Evolutionary conservation across 2,329 filamentous ascomycete genomes (phyloP), one percentile per base, ranked within the genome.

Genomic region (Fusarium mangiferae): DNA sequence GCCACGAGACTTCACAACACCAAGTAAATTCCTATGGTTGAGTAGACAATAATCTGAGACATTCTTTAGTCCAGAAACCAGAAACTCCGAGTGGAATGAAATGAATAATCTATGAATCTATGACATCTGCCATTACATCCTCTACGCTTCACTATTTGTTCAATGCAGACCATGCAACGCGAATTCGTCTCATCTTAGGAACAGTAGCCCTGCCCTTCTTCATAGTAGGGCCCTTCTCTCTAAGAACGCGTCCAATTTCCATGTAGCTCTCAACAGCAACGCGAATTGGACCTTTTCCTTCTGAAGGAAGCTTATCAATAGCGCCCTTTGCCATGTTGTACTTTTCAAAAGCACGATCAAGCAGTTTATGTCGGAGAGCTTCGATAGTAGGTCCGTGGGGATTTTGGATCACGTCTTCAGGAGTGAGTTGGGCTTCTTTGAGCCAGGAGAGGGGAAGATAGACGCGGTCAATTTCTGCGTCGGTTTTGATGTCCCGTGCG

Each of bases 181-280:
- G 79, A 33, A 91, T 76, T 68, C 90, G 84, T 76, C 84, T 81
- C 51, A 78, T 67, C 63, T 82, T 84, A 5, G 85, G 84, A 22
- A 87, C 84, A 14, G 84, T 87, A 7, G 85, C 84, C 56, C 78
- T 80, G 11, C 82, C 82, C 44, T 76, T 82, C 64, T 83, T 86
- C 8, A 86, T 80, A 36, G 79, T 74, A 67, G 84, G 85, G 0
- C 68, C 67, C 1, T 62, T 69, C 52, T 86, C 83, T 62, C 84
- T 81, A 33, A 93, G 77, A n/a, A 91, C 89, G 46, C 90, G 82
- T 20, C 91, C 92, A 78, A 94, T 94, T 79, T 93, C 91, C 89
- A 94, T 92, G 77, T 94, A 94, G 72, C 91, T 93, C 80, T 94
- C 91, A 0, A 94, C 90, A 2, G 91, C 91, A 10, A 93, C 91